These are phyloP conservation scores for Xylariaceae sp. DNA, from an alignment of 2,329 filamentous ascomycete species.

Conservation along the genomic window DNA sequence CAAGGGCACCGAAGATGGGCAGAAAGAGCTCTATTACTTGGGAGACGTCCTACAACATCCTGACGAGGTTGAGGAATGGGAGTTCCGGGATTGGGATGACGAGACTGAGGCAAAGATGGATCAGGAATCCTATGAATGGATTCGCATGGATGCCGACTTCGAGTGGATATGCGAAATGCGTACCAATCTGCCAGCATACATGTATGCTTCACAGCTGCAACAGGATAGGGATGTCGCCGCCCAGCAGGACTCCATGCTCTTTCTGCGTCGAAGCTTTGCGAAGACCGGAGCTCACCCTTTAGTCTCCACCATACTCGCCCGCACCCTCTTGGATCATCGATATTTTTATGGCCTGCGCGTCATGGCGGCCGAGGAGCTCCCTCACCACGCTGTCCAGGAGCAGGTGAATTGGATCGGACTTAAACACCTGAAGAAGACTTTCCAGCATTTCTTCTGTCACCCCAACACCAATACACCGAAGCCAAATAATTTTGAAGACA, in stretches of 20 bases:
- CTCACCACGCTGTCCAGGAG: conserved; percentile 65
- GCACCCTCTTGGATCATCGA: conserved; percentile 82
- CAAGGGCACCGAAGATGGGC: conserved; percentile 46
- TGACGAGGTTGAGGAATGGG: conserved; percentile 78
- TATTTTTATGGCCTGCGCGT: conserved; percentile 92
- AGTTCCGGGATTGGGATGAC: conserved; percentile 77
- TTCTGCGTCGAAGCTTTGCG: conserved; percentile 51
- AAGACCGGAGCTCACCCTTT: conserved; percentile 58
- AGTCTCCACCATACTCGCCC: conserved; percentile 79
- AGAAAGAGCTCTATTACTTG: conserved; percentile 79
- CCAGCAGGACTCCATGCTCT: conserved; percentile 69
- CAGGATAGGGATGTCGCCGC: conserved; percentile 96
- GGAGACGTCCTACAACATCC: conserved; percentile 82
- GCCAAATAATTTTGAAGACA: conserved; percentile 87
- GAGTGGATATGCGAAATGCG: conserved; percentile 92
- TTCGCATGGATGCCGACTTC: conserved; percentile 94
- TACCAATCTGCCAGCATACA: conserved; percentile 80
- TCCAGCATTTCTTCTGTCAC: conserved; percentile 82
- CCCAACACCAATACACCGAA: conserved; percentile 69
- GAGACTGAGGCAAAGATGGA: conserved; percentile 90
- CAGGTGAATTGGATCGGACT: conserved; percentile 66
- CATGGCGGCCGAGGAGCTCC: conserved; percentile 72
- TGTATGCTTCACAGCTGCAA: conserved; percentile 96
- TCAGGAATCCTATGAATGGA: conserved; percentile 96
- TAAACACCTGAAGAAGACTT: conserved; percentile 77